A percentile compares a stretch with the other conserved stretches of the same genome.
Conservation (phyloP, 2,329 filamentous ascomycete genomes). For the Trichoderma sp. region DNA sequence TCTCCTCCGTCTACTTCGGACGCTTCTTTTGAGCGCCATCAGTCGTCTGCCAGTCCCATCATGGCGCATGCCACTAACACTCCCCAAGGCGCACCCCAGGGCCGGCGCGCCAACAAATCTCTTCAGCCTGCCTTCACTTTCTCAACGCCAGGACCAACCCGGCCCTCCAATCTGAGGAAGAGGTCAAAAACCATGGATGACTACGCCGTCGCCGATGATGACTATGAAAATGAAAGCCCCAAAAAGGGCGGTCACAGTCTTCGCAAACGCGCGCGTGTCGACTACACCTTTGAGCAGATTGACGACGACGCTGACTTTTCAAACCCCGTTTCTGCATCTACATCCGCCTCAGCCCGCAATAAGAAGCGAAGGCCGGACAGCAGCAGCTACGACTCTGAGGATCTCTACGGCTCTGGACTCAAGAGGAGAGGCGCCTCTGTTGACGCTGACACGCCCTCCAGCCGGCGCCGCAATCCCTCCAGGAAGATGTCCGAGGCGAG, state of each 20-base stretch:
- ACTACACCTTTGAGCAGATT: constrained; percentile 56
- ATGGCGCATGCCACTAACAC: constrained; percentile 33
- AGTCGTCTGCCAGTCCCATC: constrained; percentile 33
- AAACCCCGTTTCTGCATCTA: constrained; percentile 19
- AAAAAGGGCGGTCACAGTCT: constrained; percentile 59
- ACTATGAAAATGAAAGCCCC: constrained; percentile 50
- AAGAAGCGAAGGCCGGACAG: constrained; percentile 39
- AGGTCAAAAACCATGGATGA: constrained; percentile 46
- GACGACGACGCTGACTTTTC: constrained; percentile 45
- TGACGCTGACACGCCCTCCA: constrained; percentile 36
- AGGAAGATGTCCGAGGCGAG: constrained; percentile 38
- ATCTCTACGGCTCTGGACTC: constrained; percentile 29
- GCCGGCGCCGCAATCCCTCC: constrained; percentile 41
- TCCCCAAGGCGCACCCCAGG: constrained; percentile 30
- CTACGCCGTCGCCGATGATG: constrained; percentile 35
- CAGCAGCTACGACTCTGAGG: constrained; percentile 36
- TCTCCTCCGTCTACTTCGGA: constrained; percentile 37
- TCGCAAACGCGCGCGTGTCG: constrained; percentile 54
- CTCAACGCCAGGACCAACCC: constrained; percentile 35
- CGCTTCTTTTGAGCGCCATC: constrained; percentile 33
- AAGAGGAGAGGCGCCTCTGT: constrained; percentile 40
- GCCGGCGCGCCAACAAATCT: constrained; percentile 36
- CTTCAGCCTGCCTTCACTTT: constrained; percentile 39
- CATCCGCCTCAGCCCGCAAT: constrained; percentile 30
- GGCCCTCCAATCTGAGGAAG: constrained; percentile 38